Evolutionary conservation across 208 protist species (phyloP).

Genomic region (Leptomonas pyrrhocoris): DNA sequence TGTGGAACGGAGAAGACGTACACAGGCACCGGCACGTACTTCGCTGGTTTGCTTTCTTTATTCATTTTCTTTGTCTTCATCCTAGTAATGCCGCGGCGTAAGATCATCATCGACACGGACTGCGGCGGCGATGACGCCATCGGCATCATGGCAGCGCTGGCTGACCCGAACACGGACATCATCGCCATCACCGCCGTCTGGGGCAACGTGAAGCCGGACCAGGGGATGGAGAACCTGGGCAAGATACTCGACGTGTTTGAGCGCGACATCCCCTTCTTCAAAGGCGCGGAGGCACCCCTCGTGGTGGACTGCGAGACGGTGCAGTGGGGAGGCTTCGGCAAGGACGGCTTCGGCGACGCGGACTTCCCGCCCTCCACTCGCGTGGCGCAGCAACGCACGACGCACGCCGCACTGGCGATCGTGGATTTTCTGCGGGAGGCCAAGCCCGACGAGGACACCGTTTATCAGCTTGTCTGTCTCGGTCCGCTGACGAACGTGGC

Average conservation of each 20-base stretch:
- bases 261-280: constrained; percentile 76
- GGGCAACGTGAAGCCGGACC: constrained; percentile 82
- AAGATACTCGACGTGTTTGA: constrained; percentile 80
- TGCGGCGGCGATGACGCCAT: constrained; percentile 88
- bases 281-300: constrained; percentile 63
- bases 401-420: constrained; percentile 67
- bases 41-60: neutral
- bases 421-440: constrained; percentile 54
- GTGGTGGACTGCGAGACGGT: constrained; percentile 71
- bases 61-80: neutral
- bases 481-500: constrained; percentile 83
- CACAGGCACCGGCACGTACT: neutral
- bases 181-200: constrained; percentile 71
- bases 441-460: constrained; percentile 38
- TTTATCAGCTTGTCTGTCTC: constrained; percentile 73
- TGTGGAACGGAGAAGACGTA: neutral
- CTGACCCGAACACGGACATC: constrained; percentile 73
- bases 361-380: constrained; percentile 52
- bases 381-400: constrained; percentile 39
- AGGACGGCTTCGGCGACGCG: constrained; percentile 80
- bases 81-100: constrained; percentile 53
- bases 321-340: constrained; percentile 79
- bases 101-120: constrained; percentile 89
- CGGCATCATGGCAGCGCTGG: constrained; percentile 80
- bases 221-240: constrained; percentile 81